Conservation (phyloP, 2,329 filamentous ascomycete species). For the Ophiosphaerella korrae region DNA sequence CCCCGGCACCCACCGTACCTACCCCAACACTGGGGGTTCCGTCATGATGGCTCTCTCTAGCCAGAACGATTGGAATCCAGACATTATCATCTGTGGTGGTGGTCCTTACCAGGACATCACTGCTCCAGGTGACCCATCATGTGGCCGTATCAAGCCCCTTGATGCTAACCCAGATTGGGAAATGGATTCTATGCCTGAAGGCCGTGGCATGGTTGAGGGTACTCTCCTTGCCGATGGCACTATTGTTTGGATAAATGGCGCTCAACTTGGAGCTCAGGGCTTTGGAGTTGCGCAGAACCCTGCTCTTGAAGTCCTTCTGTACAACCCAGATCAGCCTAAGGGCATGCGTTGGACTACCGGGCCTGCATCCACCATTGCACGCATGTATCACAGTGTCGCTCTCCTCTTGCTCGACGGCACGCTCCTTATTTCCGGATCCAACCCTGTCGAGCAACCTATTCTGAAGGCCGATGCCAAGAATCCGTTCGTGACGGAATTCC, state of each 20-base stretch:
- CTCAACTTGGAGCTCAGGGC: slow-evolving; percentile 62
- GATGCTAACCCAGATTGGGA: slow-evolving; percentile 58
- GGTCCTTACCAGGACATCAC: slow-evolving; percentile 65
- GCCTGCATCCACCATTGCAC: slow-evolving; percentile 50
- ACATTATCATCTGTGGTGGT: slow-evolving; percentile 64
- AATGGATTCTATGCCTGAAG: slow-evolving; percentile 64
- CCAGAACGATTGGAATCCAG: slow-evolving; percentile 58
- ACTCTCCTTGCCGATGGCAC: slow-evolving; percentile 65
- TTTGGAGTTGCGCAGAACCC: slow-evolving; percentile 62
- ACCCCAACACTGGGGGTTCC: slow-evolving; percentile 65
- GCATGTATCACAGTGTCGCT: slow-evolving; percentile 65
- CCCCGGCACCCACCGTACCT: slow-evolving; percentile 62
- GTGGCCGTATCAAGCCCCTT: slow-evolving; percentile 61
- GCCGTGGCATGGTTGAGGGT: slow-evolving; percentile 65
- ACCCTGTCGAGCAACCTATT: slow-evolving; percentile 64
- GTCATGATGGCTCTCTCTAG: slow-evolving; percentile 61
- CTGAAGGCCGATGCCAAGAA: slow-evolving; percentile 51
- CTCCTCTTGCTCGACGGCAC: slow-evolving; percentile 65
- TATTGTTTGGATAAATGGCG: slow-evolving; percentile 67
- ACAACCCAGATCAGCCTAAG: slow-evolving; percentile 58
- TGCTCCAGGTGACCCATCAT: slow-evolving; percentile 63
- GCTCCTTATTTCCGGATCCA: slow-evolving; percentile 63
- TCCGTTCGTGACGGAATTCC: slow-evolving; percentile 64
- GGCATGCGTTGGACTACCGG: slow-evolving; percentile 58
- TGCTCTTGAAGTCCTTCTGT: slow-evolving; percentile 62